Conservation (phyloP, 345 rosid genomes). For the Limnanthes douglasii region DNA sequence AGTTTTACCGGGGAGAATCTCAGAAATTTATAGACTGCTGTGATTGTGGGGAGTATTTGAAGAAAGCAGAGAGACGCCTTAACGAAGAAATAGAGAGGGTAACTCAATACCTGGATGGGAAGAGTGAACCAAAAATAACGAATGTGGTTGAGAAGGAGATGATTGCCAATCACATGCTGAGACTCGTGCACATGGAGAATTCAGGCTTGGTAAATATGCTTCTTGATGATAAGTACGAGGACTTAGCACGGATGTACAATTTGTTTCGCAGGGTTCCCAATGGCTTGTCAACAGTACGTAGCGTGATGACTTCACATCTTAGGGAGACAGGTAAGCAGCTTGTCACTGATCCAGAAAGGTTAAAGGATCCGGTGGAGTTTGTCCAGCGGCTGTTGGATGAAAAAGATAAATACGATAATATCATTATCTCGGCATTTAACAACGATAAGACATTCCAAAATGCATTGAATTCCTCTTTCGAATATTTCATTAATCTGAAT, state of each 20-base stretch:
- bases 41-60: conserved; percentile 89
- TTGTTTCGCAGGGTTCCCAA: conserved; percentile 53
- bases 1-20: conserved; percentile 85
- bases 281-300: conserved; percentile 42
- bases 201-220: conserved; percentile 95
- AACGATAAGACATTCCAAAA: conserved; percentile 76
- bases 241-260: conserved; percentile 84
- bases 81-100: conserved; percentile 97
- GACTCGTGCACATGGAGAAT: conserved; percentile 95
- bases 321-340: conserved; percentile 66
- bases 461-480: conserved; percentile 70
- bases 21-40: conserved; percentile 83
- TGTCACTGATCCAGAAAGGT: conserved; percentile 57
- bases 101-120: conserved; percentile 71
- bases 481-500: conserved; percentile 65
- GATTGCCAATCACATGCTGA: conserved; percentile 96
- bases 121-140: conserved; percentile 85
- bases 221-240: conserved; percentile 78
- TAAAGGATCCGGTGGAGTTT: conserved; percentile 74
- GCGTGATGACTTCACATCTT: conserved; percentile 66
- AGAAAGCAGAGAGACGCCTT: conserved; percentile 84
- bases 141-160: conserved; percentile 95
- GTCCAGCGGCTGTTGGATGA: conserved; percentile 70
- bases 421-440: conserved; percentile 41
- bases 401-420: conserved; percentile 51